Base-by-base conservation (phyloP, 2,329 filamentous ascomycete species). In the Fusarium buharicum region DNA sequence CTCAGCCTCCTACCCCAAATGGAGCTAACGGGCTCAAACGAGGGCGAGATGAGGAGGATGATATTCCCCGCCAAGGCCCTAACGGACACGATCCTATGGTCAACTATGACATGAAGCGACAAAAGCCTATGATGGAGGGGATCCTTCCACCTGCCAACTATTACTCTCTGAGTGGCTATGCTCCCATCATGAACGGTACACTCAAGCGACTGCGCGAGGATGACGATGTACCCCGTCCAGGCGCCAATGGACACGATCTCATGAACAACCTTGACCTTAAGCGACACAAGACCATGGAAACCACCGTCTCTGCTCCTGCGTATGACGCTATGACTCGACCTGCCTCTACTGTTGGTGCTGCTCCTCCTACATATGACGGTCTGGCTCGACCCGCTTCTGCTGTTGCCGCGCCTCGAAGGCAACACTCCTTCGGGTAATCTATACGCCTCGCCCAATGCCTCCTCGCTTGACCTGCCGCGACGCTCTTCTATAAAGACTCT, bases 251-350 rank as follows among this genome's bases (percentile, higher is more conserved):
- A 14, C 54, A 70, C 18, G 68, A 66, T 17, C 53, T 64, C 18
- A 69, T 74, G 66, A 71, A 69, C 11, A 86, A 88, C 39, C 78
- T 87, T 61, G 85, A 90, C 18, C 76, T 90, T 56, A 96, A 96
- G 79, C 87, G 92, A 67, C 88, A 91, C 63, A 94, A 93, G 81
- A 93, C 90, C 64, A 84, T 86, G 62, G 88, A 91, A 68, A 79
- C 82, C 11, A 78, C 80, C 3, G 79, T 84, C n/a, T 77, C 83
- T 27, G 74, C 79, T 28, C 77, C 83, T 18, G 75, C 74, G 24
- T 85, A 84, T 68, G 82, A 85, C 44, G 70, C 79, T 16, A 77
- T 85, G 73, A 81, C 74, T 60, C 80, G 82, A 61, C 75, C 81
- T 49, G 75, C 80, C 31, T 77, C 82, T 3, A 74, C 79, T 18